Evolutionary conservation across 352 stramenopile species (phyloP).

Genomic region (Phytophthora capsici): DNA sequence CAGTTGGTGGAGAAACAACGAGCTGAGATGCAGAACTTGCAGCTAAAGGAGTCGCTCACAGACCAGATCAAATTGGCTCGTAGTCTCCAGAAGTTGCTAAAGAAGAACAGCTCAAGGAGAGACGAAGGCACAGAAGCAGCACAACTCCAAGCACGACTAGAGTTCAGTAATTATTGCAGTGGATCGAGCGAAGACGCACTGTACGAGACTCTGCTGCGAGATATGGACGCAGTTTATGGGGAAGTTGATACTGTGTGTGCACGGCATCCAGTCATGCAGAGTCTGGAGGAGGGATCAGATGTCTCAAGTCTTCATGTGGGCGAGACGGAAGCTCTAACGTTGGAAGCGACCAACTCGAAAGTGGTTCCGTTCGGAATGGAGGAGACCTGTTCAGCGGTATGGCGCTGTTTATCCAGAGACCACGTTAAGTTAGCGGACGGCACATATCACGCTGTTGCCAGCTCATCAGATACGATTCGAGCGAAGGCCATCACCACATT

Average conservation of each 20-base stretch:
- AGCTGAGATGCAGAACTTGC: conserved; percentile 45
- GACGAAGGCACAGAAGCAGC: conserved; percentile 18
- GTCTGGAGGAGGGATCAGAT: conserved; percentile 37
- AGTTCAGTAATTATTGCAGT: conserved; percentile 23
- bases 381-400: conserved; percentile 44
- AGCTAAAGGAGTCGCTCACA: conserved; percentile 32
- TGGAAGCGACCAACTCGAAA: conserved; percentile 54
- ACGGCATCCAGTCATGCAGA: conserved; percentile 34
- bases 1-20: conserved; percentile 44
- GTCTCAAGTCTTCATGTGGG: conserved; percentile 38
- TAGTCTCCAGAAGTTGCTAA: conserved; percentile 56
- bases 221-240: conserved; percentile 39
- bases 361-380: conserved; percentile 52
- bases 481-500: conserved; percentile 56
- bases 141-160: conserved; percentile 23
- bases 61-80: conserved; percentile 54
- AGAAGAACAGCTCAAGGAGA: conserved; percentile 30
- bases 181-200: conserved; percentile 25
- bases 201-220: conserved; percentile 31
- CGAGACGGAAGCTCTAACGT: conserved; percentile 29
- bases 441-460: conserved; percentile 43
- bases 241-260: conserved; percentile 41
- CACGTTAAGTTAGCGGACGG: conserved; percentile 47
- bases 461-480: conserved; percentile 39
- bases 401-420: conserved; percentile 41